A percentile compares a stretch with the other conserved stretches of the same genome.
phyloP scores from a whole-genome alignment of 2,329 filamentous ascomycete genomes.

The Coniella vitis region DNA sequence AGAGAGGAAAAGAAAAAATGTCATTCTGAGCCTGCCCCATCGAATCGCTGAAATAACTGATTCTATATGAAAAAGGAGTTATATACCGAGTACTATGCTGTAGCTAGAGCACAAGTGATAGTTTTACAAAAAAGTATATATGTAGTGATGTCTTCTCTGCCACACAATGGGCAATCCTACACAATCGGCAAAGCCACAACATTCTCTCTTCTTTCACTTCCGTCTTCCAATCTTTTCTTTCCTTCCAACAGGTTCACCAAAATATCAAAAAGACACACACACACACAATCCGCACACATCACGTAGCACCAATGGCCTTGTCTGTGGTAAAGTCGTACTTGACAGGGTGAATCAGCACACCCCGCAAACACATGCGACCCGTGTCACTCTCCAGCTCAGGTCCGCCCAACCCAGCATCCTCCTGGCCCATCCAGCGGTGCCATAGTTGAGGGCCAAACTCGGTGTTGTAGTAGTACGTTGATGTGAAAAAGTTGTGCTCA shows the following conservation, averaged over 20 bases:
- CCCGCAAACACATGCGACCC: conserved; percentile 56
- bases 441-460: conserved; percentile 50
- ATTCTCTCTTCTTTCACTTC: too few relatives aligned
- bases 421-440: conserved; percentile 57
- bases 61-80: too few relatives aligned
- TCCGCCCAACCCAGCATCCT: conserved; percentile 49
- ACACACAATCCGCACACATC: background rate
- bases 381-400: conserved; percentile 27
- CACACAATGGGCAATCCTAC: too few relatives aligned
- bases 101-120: too few relatives aligned
- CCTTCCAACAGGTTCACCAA: background rate
- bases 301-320: conserved; percentile 14
- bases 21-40: too few relatives aligned
- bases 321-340: conserved; percentile 33
- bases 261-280: background rate
- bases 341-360: conserved; percentile 59
- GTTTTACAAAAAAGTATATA: too few relatives aligned
- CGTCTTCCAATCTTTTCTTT: too few relatives aligned
- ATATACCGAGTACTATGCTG: too few relatives aligned
- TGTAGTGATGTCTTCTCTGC: too few relatives aligned
- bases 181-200: too few relatives aligned
- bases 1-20: too few relatives aligned
- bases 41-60: too few relatives aligned
- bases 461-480: conserved; percentile 55
- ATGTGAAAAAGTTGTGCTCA: conserved; percentile 49